Evolutionary conservation across 2,329 filamentous ascomycete genomes (phyloP).

Genomic region (Aulographum hederae): DNA sequence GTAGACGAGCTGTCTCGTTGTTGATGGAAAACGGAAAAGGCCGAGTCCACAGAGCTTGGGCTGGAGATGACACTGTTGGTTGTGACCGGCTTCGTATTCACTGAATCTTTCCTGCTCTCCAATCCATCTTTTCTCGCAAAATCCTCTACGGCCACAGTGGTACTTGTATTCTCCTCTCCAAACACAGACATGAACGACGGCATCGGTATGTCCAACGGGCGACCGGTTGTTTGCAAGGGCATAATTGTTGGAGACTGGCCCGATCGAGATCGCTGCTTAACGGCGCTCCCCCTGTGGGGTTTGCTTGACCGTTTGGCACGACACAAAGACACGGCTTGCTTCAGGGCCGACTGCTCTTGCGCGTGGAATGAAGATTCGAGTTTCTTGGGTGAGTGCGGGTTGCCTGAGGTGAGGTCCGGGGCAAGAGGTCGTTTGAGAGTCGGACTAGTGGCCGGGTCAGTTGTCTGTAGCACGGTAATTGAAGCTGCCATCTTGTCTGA

Average conservation of each 20-base stretch:
- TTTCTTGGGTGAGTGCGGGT: constrained; percentile 13
- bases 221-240: too few relatives aligned
- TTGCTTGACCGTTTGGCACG: too few relatives aligned
- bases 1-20: constrained; percentile 65
- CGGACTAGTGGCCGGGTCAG: constrained; percentile 7
- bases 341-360: too few relatives aligned
- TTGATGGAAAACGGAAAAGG: constrained; percentile 36
- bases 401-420: constrained; percentile 14
- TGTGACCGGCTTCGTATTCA: constrained; percentile 13
- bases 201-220: constrained; percentile 28
- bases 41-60: constrained; percentile 7
- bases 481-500: too few relatives aligned
- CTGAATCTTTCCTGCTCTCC: constrained; percentile 7
- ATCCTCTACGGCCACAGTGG: too few relatives aligned
- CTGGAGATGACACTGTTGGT: constrained; percentile 15
- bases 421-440: constrained; percentile 17
- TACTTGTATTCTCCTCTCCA: constrained; percentile 40
- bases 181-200: constrained; percentile 63
- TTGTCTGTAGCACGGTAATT: too few relatives aligned
- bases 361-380: constrained; percentile 2
- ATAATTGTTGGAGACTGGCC: too few relatives aligned
- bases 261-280: too few relatives aligned
- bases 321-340: too few relatives aligned
- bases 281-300: too few relatives aligned
- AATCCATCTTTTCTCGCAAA: too few relatives aligned